A percentile compares a stretch with the other conserved stretches of the same genome.
These are phyloP conservation scores for Goniomonas avonlea DNA, from an alignment of 78 protist species.

Conservation along the genomic window DNA sequence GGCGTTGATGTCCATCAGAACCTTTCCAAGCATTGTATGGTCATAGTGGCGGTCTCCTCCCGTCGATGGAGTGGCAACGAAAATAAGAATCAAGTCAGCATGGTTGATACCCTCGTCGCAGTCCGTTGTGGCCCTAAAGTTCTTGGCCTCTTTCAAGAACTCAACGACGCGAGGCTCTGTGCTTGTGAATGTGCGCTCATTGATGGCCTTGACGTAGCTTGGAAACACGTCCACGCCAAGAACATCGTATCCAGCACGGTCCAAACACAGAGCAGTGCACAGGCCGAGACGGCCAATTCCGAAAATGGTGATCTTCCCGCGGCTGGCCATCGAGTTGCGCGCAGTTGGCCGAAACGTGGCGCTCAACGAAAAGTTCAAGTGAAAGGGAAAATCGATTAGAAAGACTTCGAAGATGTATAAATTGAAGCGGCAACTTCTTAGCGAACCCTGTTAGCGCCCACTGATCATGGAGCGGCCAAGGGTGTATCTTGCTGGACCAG, in stretches of 20 bases:
- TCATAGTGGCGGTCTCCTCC: constrained; percentile 35
- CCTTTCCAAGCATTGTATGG: neutral
- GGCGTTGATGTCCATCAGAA: neutral
- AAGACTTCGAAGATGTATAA: too few relatives aligned
- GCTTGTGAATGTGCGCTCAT: neutral
- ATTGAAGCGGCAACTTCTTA: too few relatives aligned
- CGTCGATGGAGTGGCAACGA: constrained; percentile 34
- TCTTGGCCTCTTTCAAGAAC: constrained; percentile 8
- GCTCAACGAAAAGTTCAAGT: too few relatives aligned
- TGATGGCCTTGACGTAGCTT: constrained; percentile 31
- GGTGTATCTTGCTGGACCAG: too few relatives aligned
- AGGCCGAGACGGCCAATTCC: constrained; percentile 39
- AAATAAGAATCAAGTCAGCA: constrained; percentile 20
- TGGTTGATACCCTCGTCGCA: constrained; percentile 11
- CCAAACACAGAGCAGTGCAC: constrained; percentile 42
- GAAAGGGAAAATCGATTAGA: too few relatives aligned
- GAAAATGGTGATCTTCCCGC: neutral
- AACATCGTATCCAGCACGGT: constrained; percentile 46
- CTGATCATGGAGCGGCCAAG: too few relatives aligned
- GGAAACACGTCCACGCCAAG: constrained; percentile 46
- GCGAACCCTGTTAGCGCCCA: too few relatives aligned
- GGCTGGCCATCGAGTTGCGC: too few relatives aligned
- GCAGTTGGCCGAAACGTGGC: neutral
- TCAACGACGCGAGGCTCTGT: constrained; percentile 36
- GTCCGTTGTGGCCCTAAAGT: constrained; percentile 34